Conservation (phyloP, 164 flowering plant species). For the Nymphaea colorata region DNA sequence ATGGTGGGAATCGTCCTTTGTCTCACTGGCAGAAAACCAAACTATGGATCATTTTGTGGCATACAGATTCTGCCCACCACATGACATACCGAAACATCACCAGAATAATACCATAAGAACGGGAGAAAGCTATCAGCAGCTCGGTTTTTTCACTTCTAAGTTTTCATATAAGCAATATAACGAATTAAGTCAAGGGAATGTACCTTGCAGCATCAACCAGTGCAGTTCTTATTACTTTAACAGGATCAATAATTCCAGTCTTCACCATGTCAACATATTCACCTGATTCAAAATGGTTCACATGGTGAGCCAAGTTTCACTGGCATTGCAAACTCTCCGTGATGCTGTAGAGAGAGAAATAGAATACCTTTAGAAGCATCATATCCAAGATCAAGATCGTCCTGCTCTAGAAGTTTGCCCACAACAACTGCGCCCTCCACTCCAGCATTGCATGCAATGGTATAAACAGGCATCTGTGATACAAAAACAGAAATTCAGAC, state of each 20-base stretch:
- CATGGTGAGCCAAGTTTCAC: not conserved
- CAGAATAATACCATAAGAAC: too few relatives aligned
- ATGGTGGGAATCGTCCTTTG: too few relatives aligned
- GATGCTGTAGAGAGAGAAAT: not conserved
- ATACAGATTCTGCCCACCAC: too few relatives aligned
- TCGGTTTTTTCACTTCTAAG: too few relatives aligned
- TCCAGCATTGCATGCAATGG: conserved; percentile 91
- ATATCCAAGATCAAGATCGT: conserved; percentile 77
- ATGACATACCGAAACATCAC: too few relatives aligned
- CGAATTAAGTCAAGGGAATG: conserved; percentile 3
- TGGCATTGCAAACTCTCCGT: too few relatives aligned
- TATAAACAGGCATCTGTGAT: conserved; percentile 71
- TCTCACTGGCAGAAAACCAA: too few relatives aligned
- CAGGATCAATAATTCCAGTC: conserved; percentile 86
- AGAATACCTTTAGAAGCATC: conserved; percentile 92
- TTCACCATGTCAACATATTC: conserved; percentile 96
- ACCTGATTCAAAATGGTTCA: conserved; percentile 26
- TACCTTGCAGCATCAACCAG: conserved; percentile 97
- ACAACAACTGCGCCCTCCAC: conserved; percentile 97
- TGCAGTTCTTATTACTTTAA: conserved; percentile 96
- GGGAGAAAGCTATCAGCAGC: too few relatives aligned
- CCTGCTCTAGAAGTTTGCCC: conserved; percentile 91
- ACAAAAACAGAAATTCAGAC: not conserved
- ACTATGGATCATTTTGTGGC: too few relatives aligned
- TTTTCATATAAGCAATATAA: not conserved